Evolutionary conservation across 176 grass and related monocot genomes (phyloP).

Genomic region (Ensete glaucum): DNA sequence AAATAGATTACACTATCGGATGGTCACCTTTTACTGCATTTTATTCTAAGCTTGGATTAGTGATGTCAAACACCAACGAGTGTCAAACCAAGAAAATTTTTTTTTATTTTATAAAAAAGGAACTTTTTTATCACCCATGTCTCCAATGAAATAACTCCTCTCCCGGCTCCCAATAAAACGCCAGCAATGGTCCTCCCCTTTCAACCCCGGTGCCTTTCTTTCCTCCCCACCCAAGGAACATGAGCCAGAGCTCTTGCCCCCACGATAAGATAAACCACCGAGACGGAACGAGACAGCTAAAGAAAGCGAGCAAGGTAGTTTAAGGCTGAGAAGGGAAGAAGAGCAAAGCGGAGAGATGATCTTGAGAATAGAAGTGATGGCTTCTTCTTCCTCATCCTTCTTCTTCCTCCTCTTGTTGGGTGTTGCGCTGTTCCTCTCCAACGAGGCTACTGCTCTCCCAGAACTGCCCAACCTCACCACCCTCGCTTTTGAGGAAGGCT

Average conservation of each 20-base stretch:
- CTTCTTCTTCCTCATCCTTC: slow-evolving; percentile 19
- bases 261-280: not conserved
- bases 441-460: slow-evolving; percentile 19
- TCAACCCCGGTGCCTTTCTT: not conserved
- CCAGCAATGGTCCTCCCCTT: not conserved
- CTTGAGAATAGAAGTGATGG: slow-evolving; percentile 21
- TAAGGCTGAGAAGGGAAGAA: not conserved
- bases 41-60: not conserved
- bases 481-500: slow-evolving; percentile 64
- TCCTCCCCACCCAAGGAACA: slow-evolving; percentile 1
- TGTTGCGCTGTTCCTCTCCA: slow-evolving; percentile 4
- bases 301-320: not conserved
- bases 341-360: not conserved
- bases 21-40: not conserved
- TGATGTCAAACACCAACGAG: not conserved
- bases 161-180: not conserved
- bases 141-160: slow-evolving; percentile 1
- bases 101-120: not conserved
- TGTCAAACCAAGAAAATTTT: not conserved
- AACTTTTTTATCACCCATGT: not conserved
- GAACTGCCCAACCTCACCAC: slow-evolving; percentile 21
- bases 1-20: no score
- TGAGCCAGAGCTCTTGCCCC: not conserved
- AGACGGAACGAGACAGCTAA: not conserved
- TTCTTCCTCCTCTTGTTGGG: slow-evolving; percentile 18